A percentile compares a stretch with the other conserved stretches of the same genome.
Evolutionary conservation across 257 asterid genomes (phyloP).

Genomic region (Rehmannia glutinosa): DNA sequence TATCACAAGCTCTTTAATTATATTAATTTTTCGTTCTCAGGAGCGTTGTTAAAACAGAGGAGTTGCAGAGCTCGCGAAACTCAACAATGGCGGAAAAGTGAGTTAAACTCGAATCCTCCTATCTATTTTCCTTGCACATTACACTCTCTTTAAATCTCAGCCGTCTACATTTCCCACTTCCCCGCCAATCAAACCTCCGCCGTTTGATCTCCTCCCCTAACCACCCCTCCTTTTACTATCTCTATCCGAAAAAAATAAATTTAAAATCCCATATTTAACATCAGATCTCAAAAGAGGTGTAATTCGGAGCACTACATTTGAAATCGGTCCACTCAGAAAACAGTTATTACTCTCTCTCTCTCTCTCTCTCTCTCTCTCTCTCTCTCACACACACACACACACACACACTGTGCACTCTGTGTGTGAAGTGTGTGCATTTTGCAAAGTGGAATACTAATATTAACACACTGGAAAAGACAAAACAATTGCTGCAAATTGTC

Average conservation of each 20-base stretch:
- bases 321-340: constrained; percentile 1
- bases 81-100: constrained; percentile 58
- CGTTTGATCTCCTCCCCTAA: constrained; percentile 23
- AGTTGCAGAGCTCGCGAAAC: constrained; percentile 50
- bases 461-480: constrained; percentile 6
- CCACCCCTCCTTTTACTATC: too few relatives aligned
- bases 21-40: not conserved
- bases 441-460: not conserved
- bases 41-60: constrained; percentile 42
- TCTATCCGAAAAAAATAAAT: too few relatives aligned
- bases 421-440: constrained; percentile 7
- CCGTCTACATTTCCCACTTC: constrained; percentile 22
- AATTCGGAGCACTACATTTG: constrained; percentile 10
- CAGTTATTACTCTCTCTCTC: constrained; percentile 14
- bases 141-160: constrained; percentile 13
- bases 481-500: constrained; percentile 32
- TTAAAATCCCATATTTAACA: too few relatives aligned
- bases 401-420: not conserved
- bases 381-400: not conserved
- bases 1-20: not conserved
- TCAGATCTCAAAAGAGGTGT: too few relatives aligned
- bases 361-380: constrained; percentile 16
- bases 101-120: constrained; percentile 8
- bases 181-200: constrained; percentile 8
- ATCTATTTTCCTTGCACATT: not conserved